Evolutionary conservation across 2,329 filamentous ascomycete genomes (phyloP).

Genomic region (Alternaria sp.): DNA sequence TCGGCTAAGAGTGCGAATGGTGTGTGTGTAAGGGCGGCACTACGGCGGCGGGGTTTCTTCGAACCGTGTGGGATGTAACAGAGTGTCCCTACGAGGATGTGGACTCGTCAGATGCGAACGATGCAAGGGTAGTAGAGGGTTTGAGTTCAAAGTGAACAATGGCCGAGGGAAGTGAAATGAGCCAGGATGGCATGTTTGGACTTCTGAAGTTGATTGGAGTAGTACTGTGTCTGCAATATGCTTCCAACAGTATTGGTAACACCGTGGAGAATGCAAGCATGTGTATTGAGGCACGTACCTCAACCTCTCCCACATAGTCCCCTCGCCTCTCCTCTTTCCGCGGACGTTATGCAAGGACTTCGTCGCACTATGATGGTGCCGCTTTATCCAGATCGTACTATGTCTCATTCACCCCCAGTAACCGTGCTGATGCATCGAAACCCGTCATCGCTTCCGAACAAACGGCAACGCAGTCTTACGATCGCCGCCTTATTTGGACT

Average conservation of each 20-base stretch:
- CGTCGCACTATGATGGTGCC: slow-evolving; percentile 22
- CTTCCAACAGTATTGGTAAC: neutral
- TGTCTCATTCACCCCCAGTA: slow-evolving; percentile 18
- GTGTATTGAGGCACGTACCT: slow-evolving; percentile 17
- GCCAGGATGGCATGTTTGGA: neutral
- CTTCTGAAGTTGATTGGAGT: neutral
- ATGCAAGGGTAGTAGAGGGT: neutral
- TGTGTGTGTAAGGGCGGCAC: slow-evolving; percentile 18
- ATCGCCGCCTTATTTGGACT: slow-evolving; percentile 1
- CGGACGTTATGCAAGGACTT: slow-evolving; percentile 21
- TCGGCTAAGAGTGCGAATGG: slow-evolving; percentile 12
- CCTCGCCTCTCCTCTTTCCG: slow-evolving; percentile 33
- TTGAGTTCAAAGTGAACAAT: neutral
- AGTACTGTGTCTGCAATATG: neutral
- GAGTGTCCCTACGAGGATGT: neutral
- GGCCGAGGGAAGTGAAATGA: neutral
- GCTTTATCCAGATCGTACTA: slow-evolving; percentile 19
- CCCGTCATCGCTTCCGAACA: slow-evolving; percentile 11
- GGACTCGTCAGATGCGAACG: neutral
- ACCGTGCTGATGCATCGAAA: slow-evolving; percentile 9
- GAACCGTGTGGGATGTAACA: slow-evolving; percentile 9
- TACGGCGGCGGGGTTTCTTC: slow-evolving; percentile 15
- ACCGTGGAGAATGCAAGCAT: neutral
- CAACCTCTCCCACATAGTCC: slow-evolving; percentile 11
- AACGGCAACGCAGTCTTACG: neutral